phyloP scores from a whole-genome alignment of 805 yeast genomes.

The Candida methanosorbosa region DNA sequence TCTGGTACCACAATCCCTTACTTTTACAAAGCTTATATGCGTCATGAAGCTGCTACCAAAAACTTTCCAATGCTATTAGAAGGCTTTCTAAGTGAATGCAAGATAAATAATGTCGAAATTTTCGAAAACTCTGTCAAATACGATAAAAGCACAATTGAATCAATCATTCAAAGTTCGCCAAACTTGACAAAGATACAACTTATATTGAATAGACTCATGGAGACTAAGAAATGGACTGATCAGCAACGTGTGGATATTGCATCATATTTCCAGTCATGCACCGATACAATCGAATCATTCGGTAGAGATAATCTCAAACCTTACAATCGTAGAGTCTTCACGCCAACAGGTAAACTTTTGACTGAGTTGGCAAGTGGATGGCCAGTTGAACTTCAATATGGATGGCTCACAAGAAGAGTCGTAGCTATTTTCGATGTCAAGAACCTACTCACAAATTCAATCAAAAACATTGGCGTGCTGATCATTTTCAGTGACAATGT shows the following conservation, averaged over 20 bases:
- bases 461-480: slow-evolving; percentile 41
- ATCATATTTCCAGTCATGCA: slow-evolving; percentile 41
- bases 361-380: slow-evolving; percentile 79
- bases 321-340: slow-evolving; percentile 62
- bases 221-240: slow-evolving; percentile 36
- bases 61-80: slow-evolving; percentile 42
- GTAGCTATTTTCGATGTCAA: slow-evolving; percentile 55
- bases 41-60: slow-evolving; percentile 89
- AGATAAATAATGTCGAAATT: slow-evolving; percentile 16
- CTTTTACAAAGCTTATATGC: slow-evolving; percentile 84
- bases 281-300: slow-evolving; percentile 72
- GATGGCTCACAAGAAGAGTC: slow-evolving; percentile 82
- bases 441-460: slow-evolving; percentile 16
- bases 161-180: slow-evolving; percentile 58
- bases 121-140: slow-evolving; percentile 22
- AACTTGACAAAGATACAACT: slow-evolving; percentile 66
- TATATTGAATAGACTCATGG: slow-evolving; percentile 53
- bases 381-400: slow-evolving; percentile 82
- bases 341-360: slow-evolving; percentile 84
- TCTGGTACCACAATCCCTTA: slow-evolving; percentile 80
- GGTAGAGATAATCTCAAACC: slow-evolving; percentile 47
- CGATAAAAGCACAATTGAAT: slow-evolving; percentile 45
- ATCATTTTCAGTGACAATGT: slow-evolving; percentile 77
- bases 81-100: slow-evolving; percentile 30
- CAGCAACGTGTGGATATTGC: slow-evolving; percentile 21